Base-by-base conservation (phyloP, 192 early-diverging fungal species). In the Backusella psychrophila region DNA sequence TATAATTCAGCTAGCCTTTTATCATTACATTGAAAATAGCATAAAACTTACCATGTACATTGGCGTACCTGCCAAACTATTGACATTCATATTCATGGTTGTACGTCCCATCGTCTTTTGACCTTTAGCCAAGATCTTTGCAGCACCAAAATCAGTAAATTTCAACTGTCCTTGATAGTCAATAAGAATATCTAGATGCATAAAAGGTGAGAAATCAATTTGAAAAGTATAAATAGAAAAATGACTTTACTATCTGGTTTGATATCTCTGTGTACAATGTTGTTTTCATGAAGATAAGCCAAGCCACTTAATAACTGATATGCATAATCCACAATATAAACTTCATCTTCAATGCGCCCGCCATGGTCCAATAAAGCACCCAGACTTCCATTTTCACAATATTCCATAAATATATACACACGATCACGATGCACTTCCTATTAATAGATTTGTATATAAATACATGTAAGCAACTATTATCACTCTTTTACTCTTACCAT, bases 391-490 rank as follows among this genome's bases (percentile, higher is more conserved):
- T 90, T 88, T 49, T 91, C 87, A 79, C 94, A 96, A 74, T 94
- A 93, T 81, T 97, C 96, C 96, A 97, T 97, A 82, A 97, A 97
- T 70, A 95, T 86, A 66, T 91, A 90, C 9, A 96, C 92, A 81
- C 91, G 94, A 69, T 97, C 95, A 73, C 95, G 88, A 79, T 94
- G 95, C 26, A 97, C 95, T 77, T 97, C 96, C 77, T 78, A 78
- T 9, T 23, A 63, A 49, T 17, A 33, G 19, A 33, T 17, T 14
- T 42, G 41, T 1, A 72, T 12, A 36, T 41, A 56, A 74, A 3
- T 11, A 39, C 29, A 46, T 53, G 3, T 33, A 33, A 33, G 0
- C 33, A 3, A 33, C 6, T 1, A 26, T 3, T 56, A 29, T 38
- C 12, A 11, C 26, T 59, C 3, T 21, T 21, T 63, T 31, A 12